Percentiles rank a stretch among this genome's conserved stretches.
Evolutionary conservation across 2,329 filamentous ascomycete species (phyloP).

Genomic region (Claviceps arundinis): DNA sequence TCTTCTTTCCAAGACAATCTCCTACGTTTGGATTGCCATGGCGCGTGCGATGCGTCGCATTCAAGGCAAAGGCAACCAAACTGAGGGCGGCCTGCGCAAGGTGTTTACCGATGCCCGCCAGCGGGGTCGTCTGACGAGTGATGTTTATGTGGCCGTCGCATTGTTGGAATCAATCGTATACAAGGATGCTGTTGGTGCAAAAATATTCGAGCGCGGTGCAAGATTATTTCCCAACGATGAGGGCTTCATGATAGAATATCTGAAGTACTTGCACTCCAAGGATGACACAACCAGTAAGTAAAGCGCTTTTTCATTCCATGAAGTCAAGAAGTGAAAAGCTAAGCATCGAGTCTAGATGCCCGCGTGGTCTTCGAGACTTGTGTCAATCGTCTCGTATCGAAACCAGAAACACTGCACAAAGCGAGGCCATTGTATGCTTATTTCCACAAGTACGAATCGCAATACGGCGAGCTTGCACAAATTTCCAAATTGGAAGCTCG

Average conservation of each 20-base stretch:
- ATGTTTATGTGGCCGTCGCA: slow-evolving; percentile 88
- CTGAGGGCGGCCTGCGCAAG: slow-evolving; percentile 67
- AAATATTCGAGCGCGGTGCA: slow-evolving; percentile 90
- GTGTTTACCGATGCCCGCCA: slow-evolving; percentile 83
- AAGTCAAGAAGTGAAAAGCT: slow-evolving; percentile 5
- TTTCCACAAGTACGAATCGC: slow-evolving; percentile 90
- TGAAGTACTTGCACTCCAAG: slow-evolving; percentile 85
- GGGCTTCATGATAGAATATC: slow-evolving; percentile 83
- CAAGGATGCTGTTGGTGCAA: slow-evolving; percentile 80
- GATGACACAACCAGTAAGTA: slow-evolving; percentile 85
- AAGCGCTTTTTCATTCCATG: too few species aligned
- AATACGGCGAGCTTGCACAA: slow-evolving; percentile 84
- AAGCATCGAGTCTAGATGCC: slow-evolving; percentile 48
- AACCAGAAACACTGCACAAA: slow-evolving; percentile 59
- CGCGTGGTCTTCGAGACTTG: slow-evolving; percentile 93
- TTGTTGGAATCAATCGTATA: slow-evolving; percentile 93
- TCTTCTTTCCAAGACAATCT: slow-evolving; percentile 70
- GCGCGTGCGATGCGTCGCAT: slow-evolving; percentile 90
- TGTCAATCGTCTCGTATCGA: slow-evolving; percentile 66
- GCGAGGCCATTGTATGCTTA: slow-evolving; percentile 79
- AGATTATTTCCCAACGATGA: slow-evolving; percentile 92
- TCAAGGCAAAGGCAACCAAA: slow-evolving; percentile 61
- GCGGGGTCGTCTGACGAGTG: slow-evolving; percentile 77
- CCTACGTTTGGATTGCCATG: slow-evolving; percentile 87
- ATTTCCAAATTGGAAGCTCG: slow-evolving; percentile 82